These are phyloP conservation scores for Penicillium angulare DNA, from an alignment of 495 filamentous ascomycete species.

Conservation along the genomic window DNA sequence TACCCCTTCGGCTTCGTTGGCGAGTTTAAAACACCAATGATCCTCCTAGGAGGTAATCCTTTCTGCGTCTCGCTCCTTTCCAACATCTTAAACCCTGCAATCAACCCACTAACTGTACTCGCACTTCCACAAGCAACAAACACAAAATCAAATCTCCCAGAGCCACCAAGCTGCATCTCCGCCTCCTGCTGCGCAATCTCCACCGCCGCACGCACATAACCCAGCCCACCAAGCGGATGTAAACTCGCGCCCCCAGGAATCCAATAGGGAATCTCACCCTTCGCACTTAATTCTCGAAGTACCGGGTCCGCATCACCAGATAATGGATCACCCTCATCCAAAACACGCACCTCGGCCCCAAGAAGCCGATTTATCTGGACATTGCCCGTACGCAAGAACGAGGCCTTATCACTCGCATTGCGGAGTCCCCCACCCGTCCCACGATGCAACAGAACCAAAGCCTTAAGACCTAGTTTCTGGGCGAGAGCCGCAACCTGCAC, in stretches of 20 bases:
- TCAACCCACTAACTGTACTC: constrained; percentile 36
- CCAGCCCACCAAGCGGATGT: constrained; percentile 38
- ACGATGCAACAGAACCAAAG: constrained; percentile 29
- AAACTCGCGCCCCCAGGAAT: constrained; percentile 42
- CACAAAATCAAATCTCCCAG: constrained; percentile 32
- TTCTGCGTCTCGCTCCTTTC: too few relatives aligned
- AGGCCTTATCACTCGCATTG: constrained; percentile 7
- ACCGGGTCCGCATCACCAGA: constrained; percentile 19
- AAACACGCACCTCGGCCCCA: constrained; percentile 40
- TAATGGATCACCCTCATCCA: constrained; percentile 14
- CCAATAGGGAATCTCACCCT: constrained; percentile 30
- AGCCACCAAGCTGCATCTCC: constrained; percentile 15
- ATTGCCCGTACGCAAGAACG: constrained; percentile 30
- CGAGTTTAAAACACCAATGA: constrained; percentile 38
- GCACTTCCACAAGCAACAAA: constrained; percentile 43
- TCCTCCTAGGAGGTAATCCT: constrained; percentile 8
- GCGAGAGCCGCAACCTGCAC: constrained; percentile 38
- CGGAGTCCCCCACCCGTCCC: constrained; percentile 28
- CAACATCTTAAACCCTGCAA: constrained; percentile 39
- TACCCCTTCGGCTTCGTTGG: constrained; percentile 28
- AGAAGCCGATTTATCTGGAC: constrained; percentile 31
- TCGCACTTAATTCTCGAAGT: constrained; percentile 14
- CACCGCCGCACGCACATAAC: constrained; percentile 38
- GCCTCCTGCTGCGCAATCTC: constrained; percentile 38
- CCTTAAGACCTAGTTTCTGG: constrained; percentile 23